phyloP scores from a whole-genome alignment of 495 filamentous ascomycete genomes.

The Cercophora scortea region DNA sequence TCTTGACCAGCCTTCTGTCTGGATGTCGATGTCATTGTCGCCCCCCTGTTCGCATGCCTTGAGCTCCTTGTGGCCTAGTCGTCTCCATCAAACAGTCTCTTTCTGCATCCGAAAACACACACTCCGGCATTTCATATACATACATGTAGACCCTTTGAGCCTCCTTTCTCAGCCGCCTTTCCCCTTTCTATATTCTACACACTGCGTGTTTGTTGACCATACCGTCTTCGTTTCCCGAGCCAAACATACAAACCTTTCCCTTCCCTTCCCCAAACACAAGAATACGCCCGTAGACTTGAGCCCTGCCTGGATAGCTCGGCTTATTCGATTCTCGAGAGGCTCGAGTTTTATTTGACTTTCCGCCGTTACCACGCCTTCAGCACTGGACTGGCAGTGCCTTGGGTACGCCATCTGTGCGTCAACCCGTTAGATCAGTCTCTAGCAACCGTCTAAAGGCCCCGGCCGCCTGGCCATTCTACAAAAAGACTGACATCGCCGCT shows the following conservation, averaged over 20 bases:
- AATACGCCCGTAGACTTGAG: neutral
- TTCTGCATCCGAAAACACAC: neutral
- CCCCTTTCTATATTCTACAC: neutral
- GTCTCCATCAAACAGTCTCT: constrained; percentile 6
- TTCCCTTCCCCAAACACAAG: no score
- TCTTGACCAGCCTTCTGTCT: neutral
- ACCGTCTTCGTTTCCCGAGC: neutral
- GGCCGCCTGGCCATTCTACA: constrained; percentile 4
- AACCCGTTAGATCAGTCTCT: constrained; percentile 12
- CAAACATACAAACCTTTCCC: no score
- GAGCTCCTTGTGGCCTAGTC: constrained; percentile 25
- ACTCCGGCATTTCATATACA: constrained; percentile 5
- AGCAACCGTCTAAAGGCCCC: constrained; percentile 3
- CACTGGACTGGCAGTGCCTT: constrained; percentile 11
- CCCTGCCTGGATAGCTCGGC: constrained; percentile 9
- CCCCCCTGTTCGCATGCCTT: constrained; percentile 19
- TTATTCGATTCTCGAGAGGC: constrained; percentile 2
- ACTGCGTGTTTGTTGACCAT: neutral
- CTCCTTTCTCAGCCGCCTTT: constrained; percentile 5
- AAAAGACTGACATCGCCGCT: constrained; percentile 6
- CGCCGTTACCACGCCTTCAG: constrained; percentile 11
- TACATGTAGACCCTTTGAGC: constrained; percentile 21
- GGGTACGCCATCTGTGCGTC: constrained; percentile 15
- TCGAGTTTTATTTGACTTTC: constrained; percentile 12
- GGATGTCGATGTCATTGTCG: constrained; percentile 13